Conservation (phyloP, 768 basidiomycete species). For the Suillus sp. region DNA sequence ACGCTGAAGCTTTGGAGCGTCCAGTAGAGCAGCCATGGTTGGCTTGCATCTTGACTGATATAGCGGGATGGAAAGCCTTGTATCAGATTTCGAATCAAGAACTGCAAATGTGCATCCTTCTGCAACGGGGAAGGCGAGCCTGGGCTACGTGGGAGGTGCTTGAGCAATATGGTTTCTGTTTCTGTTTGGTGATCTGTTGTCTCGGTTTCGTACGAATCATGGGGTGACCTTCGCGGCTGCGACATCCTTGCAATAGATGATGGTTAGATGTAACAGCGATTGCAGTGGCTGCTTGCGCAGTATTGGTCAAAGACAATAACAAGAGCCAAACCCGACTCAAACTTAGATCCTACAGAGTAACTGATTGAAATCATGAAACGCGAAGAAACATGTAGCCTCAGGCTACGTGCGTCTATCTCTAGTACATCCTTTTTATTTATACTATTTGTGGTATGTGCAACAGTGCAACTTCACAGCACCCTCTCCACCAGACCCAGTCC, state of each 20-base stretch:
- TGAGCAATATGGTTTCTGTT: constrained; percentile 65
- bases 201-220: constrained; percentile 61
- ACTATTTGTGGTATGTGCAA: not conserved
- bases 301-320: constrained; percentile 3
- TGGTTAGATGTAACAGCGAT: not conserved
- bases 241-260: constrained; percentile 19
- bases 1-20: constrained; percentile 80
- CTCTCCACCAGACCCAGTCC: constrained; percentile 75
- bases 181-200: constrained; percentile 65
- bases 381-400: not conserved
- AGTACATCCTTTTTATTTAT: not conserved
- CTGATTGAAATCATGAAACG: not conserved
- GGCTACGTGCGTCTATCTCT: not conserved
- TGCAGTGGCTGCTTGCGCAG: not conserved
- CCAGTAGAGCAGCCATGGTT: constrained; percentile 97
- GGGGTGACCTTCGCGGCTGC: constrained; percentile 40
- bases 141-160: constrained; percentile 47
- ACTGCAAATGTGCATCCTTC: constrained; percentile 71
- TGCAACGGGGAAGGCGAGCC: constrained; percentile 46
- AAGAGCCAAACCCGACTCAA: not conserved
- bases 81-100: constrained; percentile 67
- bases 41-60: constrained; percentile 86
- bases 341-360: not conserved
- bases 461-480: constrained; percentile 55
- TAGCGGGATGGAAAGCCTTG: constrained; percentile 84